Evolutionary conservation across 768 basidiomycete genomes (phyloP).

Genomic region (Russula sp.): DNA sequence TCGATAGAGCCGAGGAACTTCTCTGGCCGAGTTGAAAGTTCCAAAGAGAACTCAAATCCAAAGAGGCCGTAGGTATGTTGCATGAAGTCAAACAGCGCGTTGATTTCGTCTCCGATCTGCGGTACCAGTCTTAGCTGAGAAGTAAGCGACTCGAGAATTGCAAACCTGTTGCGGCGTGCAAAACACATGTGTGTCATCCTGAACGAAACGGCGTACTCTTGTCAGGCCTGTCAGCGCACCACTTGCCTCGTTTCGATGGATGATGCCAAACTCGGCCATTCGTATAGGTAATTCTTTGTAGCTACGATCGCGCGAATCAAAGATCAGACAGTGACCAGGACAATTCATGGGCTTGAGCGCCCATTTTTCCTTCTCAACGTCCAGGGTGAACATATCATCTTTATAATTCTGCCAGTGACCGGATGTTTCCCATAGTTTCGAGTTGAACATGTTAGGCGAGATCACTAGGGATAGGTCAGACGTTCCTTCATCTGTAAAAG

Average conservation of each 20-base stretch:
- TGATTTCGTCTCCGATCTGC: conserved; percentile 85
- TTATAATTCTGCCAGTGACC: conserved; percentile 98
- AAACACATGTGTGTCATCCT: conserved; percentile 99
- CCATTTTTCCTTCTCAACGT: conserved; percentile 95
- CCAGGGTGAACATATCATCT: conserved; percentile 95
- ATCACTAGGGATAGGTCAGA: conserved; percentile 59
- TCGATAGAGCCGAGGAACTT: conserved; percentile 87
- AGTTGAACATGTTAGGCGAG: conserved; percentile 96
- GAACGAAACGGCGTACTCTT: conserved; percentile 90
- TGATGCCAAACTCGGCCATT: conserved; percentile 97
- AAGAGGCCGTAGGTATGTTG: conserved; percentile 90
- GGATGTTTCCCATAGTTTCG: conserved; percentile 96
- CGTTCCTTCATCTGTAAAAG: conserved; percentile 4
- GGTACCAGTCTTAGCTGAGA: background rate
- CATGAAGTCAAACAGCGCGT: conserved; percentile 90
- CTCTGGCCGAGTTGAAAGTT: conserved; percentile 93
- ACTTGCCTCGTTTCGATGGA: conserved; percentile 95
- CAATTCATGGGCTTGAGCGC: conserved; percentile 99
- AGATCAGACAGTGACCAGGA: conserved; percentile 94
- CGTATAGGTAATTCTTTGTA: conserved; percentile 96
- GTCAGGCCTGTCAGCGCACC: conserved; percentile 93
- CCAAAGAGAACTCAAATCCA: conserved; percentile 91
- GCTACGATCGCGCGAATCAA: conserved; percentile 88
- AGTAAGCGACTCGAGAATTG: background rate
- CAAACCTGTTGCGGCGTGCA: conserved; percentile 88